A percentile compares a stretch with the other conserved stretches of the same genome.
Evolutionary conservation across 331 rosid species (phyloP).

Genomic region (Pyrus hybrid): DNA sequence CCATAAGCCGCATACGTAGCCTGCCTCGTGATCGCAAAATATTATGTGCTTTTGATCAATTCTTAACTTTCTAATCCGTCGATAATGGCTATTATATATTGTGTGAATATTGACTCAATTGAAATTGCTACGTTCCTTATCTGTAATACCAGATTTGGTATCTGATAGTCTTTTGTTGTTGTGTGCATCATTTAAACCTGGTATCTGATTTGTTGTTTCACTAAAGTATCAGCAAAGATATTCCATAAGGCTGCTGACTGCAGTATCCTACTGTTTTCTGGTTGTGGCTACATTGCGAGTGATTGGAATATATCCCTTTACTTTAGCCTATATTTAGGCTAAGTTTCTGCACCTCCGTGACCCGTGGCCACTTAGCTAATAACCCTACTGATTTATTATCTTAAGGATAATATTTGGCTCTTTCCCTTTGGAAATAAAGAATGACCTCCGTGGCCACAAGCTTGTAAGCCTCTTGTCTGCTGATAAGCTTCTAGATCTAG

Average conservation of each 20-base stretch:
- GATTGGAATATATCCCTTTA: too few relatives aligned
- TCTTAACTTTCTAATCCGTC: not conserved
- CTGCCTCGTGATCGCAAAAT: conserved; percentile 33
- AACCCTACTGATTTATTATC: too few relatives aligned
- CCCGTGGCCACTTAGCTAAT: too few relatives aligned
- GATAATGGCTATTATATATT: not conserved
- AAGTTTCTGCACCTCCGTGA: too few relatives aligned
- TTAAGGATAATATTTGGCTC: too few relatives aligned
- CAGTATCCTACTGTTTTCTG: not conserved
- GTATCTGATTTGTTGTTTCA: not conserved
- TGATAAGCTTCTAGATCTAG: too few relatives aligned
- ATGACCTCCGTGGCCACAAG: too few relatives aligned
- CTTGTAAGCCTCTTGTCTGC: too few relatives aligned
- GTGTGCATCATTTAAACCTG: not conserved
- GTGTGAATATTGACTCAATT: not conserved
- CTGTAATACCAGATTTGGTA: not conserved
- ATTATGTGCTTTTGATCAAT: not conserved
- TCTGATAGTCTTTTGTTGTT: not conserved
- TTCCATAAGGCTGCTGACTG: not conserved
- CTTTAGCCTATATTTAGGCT: too few relatives aligned
- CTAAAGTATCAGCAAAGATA: not conserved
- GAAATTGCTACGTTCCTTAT: not conserved
- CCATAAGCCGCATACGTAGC: conserved; percentile 47
- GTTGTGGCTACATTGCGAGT: too few relatives aligned
- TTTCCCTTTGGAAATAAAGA: too few relatives aligned